Base-by-base conservation (phyloP, 768 basidiomycete species). In the Naganishia vaughanmartiniae region DNA sequence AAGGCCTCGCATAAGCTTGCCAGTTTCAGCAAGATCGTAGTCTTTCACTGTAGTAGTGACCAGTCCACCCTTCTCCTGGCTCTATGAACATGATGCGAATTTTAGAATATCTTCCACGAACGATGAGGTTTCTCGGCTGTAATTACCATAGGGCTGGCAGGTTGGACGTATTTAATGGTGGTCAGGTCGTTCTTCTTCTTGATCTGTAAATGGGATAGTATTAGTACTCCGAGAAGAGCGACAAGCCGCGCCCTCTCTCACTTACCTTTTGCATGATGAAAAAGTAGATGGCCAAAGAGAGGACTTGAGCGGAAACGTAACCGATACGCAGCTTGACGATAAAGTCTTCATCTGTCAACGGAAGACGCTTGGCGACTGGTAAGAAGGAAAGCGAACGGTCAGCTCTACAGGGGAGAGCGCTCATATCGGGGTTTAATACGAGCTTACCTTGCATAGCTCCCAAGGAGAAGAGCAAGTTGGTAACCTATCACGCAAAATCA, bases 151-250 rank as follows among this genome's bases (percentile, higher is more conserved):
- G 91, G 86, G 74, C 83, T 86, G 54, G 87, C 81, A 0, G 89
- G 85, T 76, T 95, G 92, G 54, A 94, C 92, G 83, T 95, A 99
- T 87, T 96, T 99, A 76, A 99, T 84, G 31, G 95, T 91, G 1
- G 92, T 92, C 81, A 89, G 87, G 83, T 99, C 95, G 77, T 98
- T 98, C 87, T 93, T 94, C 77, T 86, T 83, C 85, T 91, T 94
- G 82, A 97, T 88, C 92, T 96, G 73, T 24, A 39, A 12, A 33
- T 12, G 30, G 10, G 36, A 51, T 42, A 19, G 55, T 39, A 42
- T 54, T 31, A 70, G 28, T n/a, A 6, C 3, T 54, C 4, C n/a
- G n/a, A 34, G 4, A n/a, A 48, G n/a, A n/a, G 45, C 33, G n/a
- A 33, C 33, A 51, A 24, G 26, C 24, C 19, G 48, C 42, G 3